A percentile compares a stretch with the other conserved stretches of the same genome.
Evolutionary conservation across 495 filamentous ascomycete species (phyloP).

Genomic region (Hypomontagnella monticulosa): DNA sequence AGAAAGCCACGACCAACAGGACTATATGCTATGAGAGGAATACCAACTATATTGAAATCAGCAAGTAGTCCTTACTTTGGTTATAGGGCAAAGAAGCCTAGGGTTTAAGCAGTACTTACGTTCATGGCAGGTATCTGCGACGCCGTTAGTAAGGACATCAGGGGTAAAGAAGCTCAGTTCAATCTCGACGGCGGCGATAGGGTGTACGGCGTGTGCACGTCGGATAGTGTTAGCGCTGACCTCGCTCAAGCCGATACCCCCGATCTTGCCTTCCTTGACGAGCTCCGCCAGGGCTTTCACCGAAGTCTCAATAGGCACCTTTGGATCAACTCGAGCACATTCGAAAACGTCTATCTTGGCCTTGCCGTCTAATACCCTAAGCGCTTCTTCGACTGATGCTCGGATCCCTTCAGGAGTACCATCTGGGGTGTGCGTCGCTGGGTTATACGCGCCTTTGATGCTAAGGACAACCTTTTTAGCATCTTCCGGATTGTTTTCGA

Average conservation of each 20-base stretch:
- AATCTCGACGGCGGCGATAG: conserved; percentile 52
- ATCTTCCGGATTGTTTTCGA: conserved; percentile 65
- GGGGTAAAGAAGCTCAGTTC: conserved; percentile 55
- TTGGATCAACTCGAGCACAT: conserved; percentile 71
- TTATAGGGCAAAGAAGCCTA: no score
- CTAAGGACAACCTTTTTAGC: conserved; percentile 67
- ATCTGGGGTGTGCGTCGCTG: conserved; percentile 29
- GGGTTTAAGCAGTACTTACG: conserved; percentile 17
- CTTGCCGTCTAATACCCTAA: conserved; percentile 66
- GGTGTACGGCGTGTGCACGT: conserved; percentile 47
- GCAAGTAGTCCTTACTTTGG: no score
- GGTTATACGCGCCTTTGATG: conserved; percentile 62
- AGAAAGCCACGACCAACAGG: conserved; percentile 59
- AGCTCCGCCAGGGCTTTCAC: conserved; percentile 44
- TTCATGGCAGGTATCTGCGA: conserved; percentile 55
- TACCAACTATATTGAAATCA: conserved; percentile 45
- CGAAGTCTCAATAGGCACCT: conserved; percentile 50
- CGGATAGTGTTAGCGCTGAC: conserved; percentile 47
- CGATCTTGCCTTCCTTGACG: conserved; percentile 67
- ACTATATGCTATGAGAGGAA: conserved; percentile 56
- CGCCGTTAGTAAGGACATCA: conserved; percentile 41
- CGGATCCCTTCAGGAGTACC: conserved; percentile 67
- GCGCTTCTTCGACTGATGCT: conserved; percentile 70
- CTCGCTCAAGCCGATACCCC: conserved; percentile 58
- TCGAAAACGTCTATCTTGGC: conserved; percentile 81